Base-by-base conservation (phyloP, 208 protist species). In the Acanthamoeba royreba region DNA sequence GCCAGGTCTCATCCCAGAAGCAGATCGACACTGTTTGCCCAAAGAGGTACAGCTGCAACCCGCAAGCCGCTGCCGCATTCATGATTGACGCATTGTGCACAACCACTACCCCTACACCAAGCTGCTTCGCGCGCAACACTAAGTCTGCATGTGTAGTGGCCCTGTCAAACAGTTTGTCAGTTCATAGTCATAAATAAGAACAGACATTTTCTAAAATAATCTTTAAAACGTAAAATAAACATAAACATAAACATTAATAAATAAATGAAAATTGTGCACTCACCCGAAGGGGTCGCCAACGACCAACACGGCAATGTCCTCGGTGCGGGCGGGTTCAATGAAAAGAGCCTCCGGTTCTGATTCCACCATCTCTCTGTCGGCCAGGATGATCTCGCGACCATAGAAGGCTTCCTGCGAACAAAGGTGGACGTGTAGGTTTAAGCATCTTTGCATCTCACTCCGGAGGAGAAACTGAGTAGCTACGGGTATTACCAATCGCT, bases 1-100 rank as follows among this genome's bases (percentile, higher is more conserved):
- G 94, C 98, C 98, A 99, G 11, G 95, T 98, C 1, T 99, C 98
- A 22, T 98, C 99, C 96, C 98, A 99, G 97, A 99, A 99, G 74
- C 97, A 98, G 35, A 99, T 97, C 25, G 98, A 99, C 5, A 99
- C 97, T 0, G 99, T 99, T 89, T 99, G 98, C 5, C 99, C 99
- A 95, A 99, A 99, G 25, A 98, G 96, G 96, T 99, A 99, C 1
- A 99, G 98, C 95, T 99, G 98, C n/a, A 99, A 96, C 17, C 99
- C 99, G 95, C 98, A 99, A 93, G 97, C 98, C 38, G 98, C 99
- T 42, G 99, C 97, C 28, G 99, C 99, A 95, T 99, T 99, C 97
- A 99, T 99, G 94, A 99, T 99, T 0, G 98, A 99, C 4, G 99
- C 99, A 95, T 99, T 99, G 96, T 99, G 99, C n/a, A 99, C 97